Conservation (phyloP, 2,329 filamentous ascomycete genomes). For the Lojkania enalia region DNA sequence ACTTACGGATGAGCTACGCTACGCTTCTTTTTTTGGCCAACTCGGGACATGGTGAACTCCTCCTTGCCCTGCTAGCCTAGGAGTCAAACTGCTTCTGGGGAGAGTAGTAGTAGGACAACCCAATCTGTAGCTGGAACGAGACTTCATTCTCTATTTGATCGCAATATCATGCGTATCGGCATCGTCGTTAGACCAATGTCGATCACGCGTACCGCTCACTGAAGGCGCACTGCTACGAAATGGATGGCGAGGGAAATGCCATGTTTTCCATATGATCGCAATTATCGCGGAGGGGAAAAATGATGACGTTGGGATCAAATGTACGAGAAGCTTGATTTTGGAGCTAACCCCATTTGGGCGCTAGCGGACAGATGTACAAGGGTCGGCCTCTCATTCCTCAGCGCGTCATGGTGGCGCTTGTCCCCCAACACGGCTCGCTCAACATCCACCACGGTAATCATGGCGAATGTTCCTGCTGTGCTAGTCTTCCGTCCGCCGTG, state of each 20-base stretch:
- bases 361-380: constrained; percentile 1
- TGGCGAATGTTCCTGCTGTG: constrained; percentile 14
- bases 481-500: constrained; percentile 18
- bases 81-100: neutral
- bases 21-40: constrained; percentile 23
- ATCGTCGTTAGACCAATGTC: too few species aligned
- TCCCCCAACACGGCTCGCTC: neutral
- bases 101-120: neutral
- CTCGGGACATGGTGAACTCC: constrained; percentile 25
- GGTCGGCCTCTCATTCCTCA: neutral
- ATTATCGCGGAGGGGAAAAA: constrained; percentile 15
- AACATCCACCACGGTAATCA: constrained; percentile 1
- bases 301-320: constrained; percentile 32
- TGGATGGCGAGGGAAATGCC: neutral
- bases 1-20: constrained; percentile 47
- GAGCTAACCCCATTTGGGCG: neutral
- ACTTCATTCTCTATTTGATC: too few species aligned
- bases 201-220: too few species aligned
- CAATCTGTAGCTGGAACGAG: too few species aligned
- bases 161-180: too few species aligned
- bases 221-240: too few species aligned
- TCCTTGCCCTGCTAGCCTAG: neutral
- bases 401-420: neutral
- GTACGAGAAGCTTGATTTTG: neutral
- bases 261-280: constrained; percentile 6